A percentile compares a stretch with the other conserved stretches of the same genome.
phyloP scores from a whole-genome alignment of 257 asterid species.

The Primulina huaijiensis region DNA sequence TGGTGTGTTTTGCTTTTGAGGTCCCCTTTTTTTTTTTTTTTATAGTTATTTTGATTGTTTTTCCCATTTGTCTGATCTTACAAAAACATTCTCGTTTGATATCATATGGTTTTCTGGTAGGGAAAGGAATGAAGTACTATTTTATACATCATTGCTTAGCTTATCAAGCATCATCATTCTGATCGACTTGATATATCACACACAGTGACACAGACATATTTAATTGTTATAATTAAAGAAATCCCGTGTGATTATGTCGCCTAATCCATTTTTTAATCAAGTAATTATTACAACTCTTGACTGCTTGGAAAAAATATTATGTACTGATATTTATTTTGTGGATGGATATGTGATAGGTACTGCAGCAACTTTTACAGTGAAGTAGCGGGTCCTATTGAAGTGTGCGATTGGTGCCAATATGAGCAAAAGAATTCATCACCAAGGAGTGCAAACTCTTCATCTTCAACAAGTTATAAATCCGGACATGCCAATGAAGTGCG shows the following conservation, averaged over 20 bases:
- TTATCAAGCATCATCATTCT: not conserved
- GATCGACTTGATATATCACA: no score
- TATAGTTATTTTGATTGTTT: no score
- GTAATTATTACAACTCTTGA: no score
- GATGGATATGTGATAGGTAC: constrained; percentile 28
- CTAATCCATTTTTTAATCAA: no score
- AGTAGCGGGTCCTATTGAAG: constrained; percentile 19
- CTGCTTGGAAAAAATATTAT: no score
- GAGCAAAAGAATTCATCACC: constrained; percentile 27
- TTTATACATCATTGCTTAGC: not conserved
- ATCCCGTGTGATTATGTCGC: not conserved
- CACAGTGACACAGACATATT: not conserved
- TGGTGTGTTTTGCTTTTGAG: no score
- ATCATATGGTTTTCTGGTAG: no score
- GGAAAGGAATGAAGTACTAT: no score
- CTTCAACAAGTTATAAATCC: constrained; percentile 13
- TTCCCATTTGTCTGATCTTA: not conserved
- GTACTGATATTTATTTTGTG: not conserved
- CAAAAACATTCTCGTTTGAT: no score
- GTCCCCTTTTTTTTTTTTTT: no score
- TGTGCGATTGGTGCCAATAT: constrained; percentile 50
- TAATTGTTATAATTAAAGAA: not conserved
- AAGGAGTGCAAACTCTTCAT: constrained; percentile 6
- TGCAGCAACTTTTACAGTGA: constrained; percentile 44
- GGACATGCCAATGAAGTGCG: constrained; percentile 11